Evolutionary conservation across 2,329 filamentous ascomycete species (phyloP).

Genomic region (Penicillium griseofulvum): DNA sequence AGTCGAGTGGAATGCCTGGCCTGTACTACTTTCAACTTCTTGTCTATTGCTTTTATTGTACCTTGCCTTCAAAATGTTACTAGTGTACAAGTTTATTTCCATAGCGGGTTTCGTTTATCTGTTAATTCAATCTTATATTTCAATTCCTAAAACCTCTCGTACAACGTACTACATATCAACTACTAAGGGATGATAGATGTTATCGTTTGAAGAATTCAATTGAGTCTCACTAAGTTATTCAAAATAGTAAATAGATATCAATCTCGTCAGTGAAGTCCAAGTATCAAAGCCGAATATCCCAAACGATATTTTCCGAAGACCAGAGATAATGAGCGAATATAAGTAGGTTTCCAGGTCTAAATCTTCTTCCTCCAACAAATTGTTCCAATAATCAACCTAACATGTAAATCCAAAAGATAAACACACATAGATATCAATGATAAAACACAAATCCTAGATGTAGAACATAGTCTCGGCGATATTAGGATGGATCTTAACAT

Average conservation of each 20-base stretch:
- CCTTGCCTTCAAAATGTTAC: not conserved
- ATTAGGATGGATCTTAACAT: constrained; percentile 29
- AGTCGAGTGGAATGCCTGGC: not conserved
- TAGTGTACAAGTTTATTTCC: not conserved
- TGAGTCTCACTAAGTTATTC: not conserved
- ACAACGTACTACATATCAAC: not conserved
- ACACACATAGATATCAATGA: not conserved
- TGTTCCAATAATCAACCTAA: not conserved
- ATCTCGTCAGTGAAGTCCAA: not conserved
- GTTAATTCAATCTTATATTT: not conserved
- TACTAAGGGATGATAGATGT: not conserved
- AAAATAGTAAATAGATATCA: not conserved
- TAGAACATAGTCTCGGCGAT: constrained; percentile 42
- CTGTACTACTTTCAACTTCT: constrained; percentile 6
- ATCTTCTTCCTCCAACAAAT: not conserved
- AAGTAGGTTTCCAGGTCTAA: not conserved
- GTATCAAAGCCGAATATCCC: not conserved
- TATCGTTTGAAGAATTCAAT: not conserved
- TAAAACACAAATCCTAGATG: constrained; percentile 21
- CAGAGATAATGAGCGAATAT: not conserved
- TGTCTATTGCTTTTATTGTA: constrained; percentile 2
- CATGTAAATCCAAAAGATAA: not conserved
- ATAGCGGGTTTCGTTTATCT: not conserved
- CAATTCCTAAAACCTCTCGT: not conserved
- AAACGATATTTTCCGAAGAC: not conserved